Evolutionary conservation across 2,329 filamentous ascomycete genomes (phyloP).

Genomic region (Pseudogymnoascus sp.): DNA sequence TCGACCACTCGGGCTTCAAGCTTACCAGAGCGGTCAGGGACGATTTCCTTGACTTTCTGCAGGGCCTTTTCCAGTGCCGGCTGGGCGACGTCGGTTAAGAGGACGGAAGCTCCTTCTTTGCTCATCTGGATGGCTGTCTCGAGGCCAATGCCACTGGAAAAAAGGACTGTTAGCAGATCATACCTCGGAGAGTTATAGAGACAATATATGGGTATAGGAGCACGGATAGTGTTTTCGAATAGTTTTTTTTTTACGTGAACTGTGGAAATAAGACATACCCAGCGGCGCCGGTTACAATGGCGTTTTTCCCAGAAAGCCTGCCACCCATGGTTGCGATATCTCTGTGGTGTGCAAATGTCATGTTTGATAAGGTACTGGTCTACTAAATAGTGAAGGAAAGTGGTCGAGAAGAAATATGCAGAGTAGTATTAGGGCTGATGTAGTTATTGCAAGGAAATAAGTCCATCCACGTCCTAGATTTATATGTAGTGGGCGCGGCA

Average conservation of each 20-base stretch:
- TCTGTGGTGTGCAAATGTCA: not conserved
- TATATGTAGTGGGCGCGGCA: not conserved
- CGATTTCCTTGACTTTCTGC: slow-evolving; percentile 49
- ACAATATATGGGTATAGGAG: too few relatives aligned
- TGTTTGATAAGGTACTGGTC: not conserved
- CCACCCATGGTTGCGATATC: slow-evolving; percentile 18
- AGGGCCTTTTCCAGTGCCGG: slow-evolving; percentile 54
- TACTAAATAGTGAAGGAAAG: not conserved
- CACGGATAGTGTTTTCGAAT: not conserved
- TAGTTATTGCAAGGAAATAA: not conserved
- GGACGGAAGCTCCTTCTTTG: slow-evolving; percentile 60
- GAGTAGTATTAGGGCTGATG: not conserved
- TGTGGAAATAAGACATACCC: slow-evolving; percentile 40
- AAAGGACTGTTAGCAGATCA: not conserved
- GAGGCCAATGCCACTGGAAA: slow-evolving; percentile 58
- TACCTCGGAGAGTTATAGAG: too few relatives aligned
- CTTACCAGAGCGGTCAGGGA: slow-evolving; percentile 40
- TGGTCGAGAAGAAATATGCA: not conserved
- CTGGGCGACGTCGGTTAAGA: slow-evolving; percentile 62
- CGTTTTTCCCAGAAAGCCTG: slow-evolving; percentile 29
- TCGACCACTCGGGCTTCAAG: slow-evolving; percentile 49
- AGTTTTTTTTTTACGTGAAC: not conserved
- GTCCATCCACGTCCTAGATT: not conserved
- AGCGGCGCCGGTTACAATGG: slow-evolving; percentile 58
- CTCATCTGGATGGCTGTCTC: slow-evolving; percentile 66